phyloP scores from a whole-genome alignment of 2,329 filamentous ascomycete genomes.

The Plectosphaerella cucumerina region DNA sequence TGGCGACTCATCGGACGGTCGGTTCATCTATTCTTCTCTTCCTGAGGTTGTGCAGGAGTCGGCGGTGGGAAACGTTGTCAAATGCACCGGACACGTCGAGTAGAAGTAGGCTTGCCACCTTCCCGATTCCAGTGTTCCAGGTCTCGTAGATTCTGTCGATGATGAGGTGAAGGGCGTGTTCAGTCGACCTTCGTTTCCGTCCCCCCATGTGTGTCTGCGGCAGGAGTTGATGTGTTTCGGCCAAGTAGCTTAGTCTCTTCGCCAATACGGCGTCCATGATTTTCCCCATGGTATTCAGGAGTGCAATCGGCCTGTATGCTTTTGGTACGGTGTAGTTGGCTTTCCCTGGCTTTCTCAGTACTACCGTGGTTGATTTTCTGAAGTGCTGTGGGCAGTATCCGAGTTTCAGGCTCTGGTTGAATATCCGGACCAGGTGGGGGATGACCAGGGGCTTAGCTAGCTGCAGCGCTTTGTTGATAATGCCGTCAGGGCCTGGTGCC shows the following conservation, averaged over 20 bases:
- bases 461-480: slow-evolving; percentile 15
- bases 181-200: slow-evolving; percentile 1
- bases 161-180: slow-evolving; percentile 1
- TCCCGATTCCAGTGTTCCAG: slow-evolving; percentile 1
- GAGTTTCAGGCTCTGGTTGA: slow-evolving; percentile 12
- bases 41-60: slow-evolving; percentile 12
- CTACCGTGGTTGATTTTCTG: slow-evolving; percentile 10
- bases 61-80: slow-evolving; percentile 11
- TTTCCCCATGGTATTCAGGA: slow-evolving; percentile 8
- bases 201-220: too few species aligned
- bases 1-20: neutral
- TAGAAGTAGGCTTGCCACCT: slow-evolving; percentile 10
- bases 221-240: too few species aligned
- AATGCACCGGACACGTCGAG: slow-evolving; percentile 13
- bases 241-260: slow-evolving; percentile 10
- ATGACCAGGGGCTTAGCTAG: slow-evolving; percentile 9
- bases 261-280: slow-evolving; percentile 10
- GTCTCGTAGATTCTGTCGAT: slow-evolving; percentile 3
- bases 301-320: slow-evolving; percentile 14
- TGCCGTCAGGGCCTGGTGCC: slow-evolving; percentile 12
- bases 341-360: slow-evolving; percentile 12
- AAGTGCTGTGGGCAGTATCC: slow-evolving; percentile 14
- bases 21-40: slow-evolving; percentile 3
- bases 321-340: slow-evolving; percentile 13
- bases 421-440: slow-evolving; percentile 9